phyloP scores from a whole-genome alignment of 148 eudicot genomes.

The Vaccinium macrocarpon region DNA sequence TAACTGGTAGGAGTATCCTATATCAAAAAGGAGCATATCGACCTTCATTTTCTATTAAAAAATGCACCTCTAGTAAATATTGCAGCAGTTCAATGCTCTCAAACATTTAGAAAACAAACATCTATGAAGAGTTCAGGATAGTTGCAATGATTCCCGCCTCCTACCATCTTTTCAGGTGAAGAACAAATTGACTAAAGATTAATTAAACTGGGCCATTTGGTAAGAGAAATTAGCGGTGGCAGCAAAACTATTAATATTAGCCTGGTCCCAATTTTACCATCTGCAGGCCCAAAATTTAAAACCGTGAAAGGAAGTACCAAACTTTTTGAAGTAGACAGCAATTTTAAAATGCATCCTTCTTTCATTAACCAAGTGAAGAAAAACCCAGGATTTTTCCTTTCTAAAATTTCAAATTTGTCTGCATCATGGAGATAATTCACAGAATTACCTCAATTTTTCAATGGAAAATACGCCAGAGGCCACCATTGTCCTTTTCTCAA shows the following conservation, averaged over 20 bases:
- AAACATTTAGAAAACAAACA: neutral
- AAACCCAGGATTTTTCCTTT: neutral
- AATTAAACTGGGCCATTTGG: neutral
- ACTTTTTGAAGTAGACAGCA: neutral
- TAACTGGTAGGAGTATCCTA: neutral
- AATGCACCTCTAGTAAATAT: neutral
- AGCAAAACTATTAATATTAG: neutral
- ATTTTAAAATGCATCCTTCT: slow-evolving; percentile 1
- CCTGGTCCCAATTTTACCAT: neutral
- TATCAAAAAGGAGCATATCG: neutral
- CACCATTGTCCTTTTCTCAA: no score
- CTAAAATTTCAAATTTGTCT: neutral
- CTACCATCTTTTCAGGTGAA: neutral
- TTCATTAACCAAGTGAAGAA: neutral
- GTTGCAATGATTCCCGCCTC: neutral
- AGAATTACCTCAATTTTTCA: no score
- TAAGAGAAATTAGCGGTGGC: slow-evolving; percentile 6
- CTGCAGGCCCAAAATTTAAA: neutral
- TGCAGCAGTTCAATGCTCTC: neutral
- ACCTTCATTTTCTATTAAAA: neutral
- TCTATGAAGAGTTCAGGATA: neutral
- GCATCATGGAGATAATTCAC: no score
- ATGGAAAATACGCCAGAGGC: no score
- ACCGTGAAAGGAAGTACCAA: neutral
- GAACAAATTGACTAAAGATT: neutral